Evolutionary conservation across 176 grass and related monocot genomes (phyloP).

Genomic region (Alopecurus myosuroides): DNA sequence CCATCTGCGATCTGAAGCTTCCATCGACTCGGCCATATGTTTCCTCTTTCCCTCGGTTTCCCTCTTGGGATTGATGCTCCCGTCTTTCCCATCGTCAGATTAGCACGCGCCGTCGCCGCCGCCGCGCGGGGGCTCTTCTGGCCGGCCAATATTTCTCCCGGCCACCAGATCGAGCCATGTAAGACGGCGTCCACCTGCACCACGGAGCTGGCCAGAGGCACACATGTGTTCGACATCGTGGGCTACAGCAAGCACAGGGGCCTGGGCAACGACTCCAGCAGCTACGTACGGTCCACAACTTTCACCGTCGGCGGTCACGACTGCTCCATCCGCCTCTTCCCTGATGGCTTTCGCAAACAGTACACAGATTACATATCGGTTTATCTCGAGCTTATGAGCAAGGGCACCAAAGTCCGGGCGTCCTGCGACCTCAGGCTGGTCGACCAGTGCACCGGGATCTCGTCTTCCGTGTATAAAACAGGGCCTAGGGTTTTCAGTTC

Average conservation of each 20-base stretch:
- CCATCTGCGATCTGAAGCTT: background rate
- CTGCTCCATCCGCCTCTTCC: background rate
- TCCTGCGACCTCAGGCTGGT: no score
- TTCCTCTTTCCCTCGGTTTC: background rate
- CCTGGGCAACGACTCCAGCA: background rate
- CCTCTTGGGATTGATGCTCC: background rate
- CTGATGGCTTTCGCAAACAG: no score
- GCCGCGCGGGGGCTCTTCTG: no score
- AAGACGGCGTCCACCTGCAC: background rate
- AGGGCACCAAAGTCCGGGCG: no score
- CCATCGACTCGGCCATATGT: background rate
- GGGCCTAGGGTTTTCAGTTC: no score
- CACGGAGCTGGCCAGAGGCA: background rate
- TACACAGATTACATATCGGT: no score
- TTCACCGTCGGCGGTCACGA: background rate
- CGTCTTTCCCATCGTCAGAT: background rate
- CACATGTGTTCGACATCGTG: background rate
- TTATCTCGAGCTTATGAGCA: no score
- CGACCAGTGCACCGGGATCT: no score
- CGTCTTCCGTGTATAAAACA: no score
- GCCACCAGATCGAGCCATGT: background rate
- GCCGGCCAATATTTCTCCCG: background rate
- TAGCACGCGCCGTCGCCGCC: no score
- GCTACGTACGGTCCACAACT: background rate
- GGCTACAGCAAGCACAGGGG: background rate